Evolutionary conservation across 1,284 basidiomycete genomes (phyloP).

Genomic region (Trichosporon asahii): DNA sequence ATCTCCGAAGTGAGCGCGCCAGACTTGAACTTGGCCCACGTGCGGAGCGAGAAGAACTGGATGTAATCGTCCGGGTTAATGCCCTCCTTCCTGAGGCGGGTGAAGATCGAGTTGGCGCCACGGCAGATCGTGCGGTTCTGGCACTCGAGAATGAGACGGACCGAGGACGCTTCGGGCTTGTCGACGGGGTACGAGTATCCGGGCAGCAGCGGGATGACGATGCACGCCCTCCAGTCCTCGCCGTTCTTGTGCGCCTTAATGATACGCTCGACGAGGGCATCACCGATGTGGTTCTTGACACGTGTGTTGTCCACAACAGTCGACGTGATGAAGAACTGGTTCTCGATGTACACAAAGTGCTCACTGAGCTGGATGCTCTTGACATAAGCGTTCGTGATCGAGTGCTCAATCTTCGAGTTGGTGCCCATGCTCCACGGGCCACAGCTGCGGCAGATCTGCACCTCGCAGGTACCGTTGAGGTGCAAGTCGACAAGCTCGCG

Average conservation of each 20-base stretch:
- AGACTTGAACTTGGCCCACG: conserved; percentile 86
- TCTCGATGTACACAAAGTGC: conserved; percentile 64
- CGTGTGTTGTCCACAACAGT: conserved; percentile 80
- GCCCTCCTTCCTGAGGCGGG: conserved; percentile 76
- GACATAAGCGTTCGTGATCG: conserved; percentile 91
- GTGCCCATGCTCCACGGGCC: conserved; percentile 97
- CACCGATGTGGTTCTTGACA: conserved; percentile 91
- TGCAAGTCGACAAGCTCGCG: conserved; percentile 75
- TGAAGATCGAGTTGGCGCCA: conserved; percentile 90
- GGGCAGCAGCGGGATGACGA: conserved; percentile 87
- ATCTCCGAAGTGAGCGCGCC: conserved; percentile 87
- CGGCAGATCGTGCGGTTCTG: conserved; percentile 86
- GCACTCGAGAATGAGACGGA: conserved; percentile 88
- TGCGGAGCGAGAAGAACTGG: conserved; percentile 82
- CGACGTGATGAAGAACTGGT: conserved; percentile 98
- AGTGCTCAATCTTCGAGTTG: conserved; percentile 76
- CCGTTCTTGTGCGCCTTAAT: conserved; percentile 80
- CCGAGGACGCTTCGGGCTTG: conserved; percentile 86
- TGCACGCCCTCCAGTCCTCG: conserved; percentile 85
- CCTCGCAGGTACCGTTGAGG: conserved; percentile 91
- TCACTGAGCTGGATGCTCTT: conserved; percentile 93
- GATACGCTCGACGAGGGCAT: conserved; percentile 88
- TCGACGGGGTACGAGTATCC: conserved; percentile 94
- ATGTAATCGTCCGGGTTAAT: conserved; percentile 95
- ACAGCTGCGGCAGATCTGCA: conserved; percentile 92